A percentile compares a stretch with the other conserved stretches of the same genome.
Conservation (phyloP, 1,139 yeast genomes). For the Blastobotrys apis region DNA sequence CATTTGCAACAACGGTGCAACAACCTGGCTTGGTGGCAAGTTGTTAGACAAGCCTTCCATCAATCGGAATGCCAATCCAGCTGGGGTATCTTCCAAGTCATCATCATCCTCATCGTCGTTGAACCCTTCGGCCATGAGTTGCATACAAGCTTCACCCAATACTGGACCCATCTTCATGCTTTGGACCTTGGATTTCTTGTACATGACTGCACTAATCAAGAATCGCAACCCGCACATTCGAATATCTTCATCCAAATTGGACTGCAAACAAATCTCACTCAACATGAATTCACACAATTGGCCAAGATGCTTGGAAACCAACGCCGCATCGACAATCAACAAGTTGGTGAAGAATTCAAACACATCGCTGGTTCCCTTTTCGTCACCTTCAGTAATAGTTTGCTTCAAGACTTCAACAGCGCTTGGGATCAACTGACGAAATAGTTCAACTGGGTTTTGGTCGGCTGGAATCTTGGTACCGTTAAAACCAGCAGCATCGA, state of each 20-base stretch:
- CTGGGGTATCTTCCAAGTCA: slow-evolving; percentile 83
- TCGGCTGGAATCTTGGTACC: slow-evolving; percentile 27
- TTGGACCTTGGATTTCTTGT: slow-evolving; percentile 50
- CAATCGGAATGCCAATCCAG: slow-evolving; percentile 73
- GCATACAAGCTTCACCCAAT: slow-evolving; percentile 65
- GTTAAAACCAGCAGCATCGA: slow-evolving; percentile 35
- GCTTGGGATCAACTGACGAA: slow-evolving; percentile 66
- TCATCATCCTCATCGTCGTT: slow-evolving; percentile 74
- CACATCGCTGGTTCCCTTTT: slow-evolving; percentile 65
- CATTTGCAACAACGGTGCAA: slow-evolving; percentile 69
- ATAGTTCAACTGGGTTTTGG: slow-evolving; percentile 51
- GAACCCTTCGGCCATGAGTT: slow-evolving; percentile 75
- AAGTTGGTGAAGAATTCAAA: slow-evolving; percentile 85
- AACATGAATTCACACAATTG: slow-evolving; percentile 68
- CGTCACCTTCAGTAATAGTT: slow-evolving; percentile 65
- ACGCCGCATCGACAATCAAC: slow-evolving; percentile 66
- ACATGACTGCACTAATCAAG: slow-evolving; percentile 75
- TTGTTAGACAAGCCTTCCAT: slow-evolving; percentile 74
- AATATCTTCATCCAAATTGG: slow-evolving; percentile 69
- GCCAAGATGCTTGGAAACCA: slow-evolving; percentile 72
- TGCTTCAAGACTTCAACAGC: slow-evolving; percentile 81
- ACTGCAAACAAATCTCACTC: slow-evolving; percentile 62
- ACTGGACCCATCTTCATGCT: slow-evolving; percentile 74
- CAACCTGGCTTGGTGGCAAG: slow-evolving; percentile 89
- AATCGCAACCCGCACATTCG: slow-evolving; percentile 84